Evolutionary conservation across 140 eudicot genomes (phyloP).

Genomic region (Stevia rebaudiana): DNA sequence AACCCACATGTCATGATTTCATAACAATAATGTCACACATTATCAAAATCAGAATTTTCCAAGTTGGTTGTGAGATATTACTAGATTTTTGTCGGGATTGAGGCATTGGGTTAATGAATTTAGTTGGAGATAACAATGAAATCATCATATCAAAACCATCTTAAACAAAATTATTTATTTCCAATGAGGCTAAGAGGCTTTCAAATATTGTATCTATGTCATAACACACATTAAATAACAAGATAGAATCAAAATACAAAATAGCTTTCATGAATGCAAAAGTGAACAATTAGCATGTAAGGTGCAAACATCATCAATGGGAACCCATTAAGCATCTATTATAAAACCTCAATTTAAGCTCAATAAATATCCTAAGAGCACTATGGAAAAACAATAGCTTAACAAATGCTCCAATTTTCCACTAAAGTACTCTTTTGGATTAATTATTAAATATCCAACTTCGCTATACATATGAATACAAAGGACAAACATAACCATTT

Average conservation of each 20-base stretch:
- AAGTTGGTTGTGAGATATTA: neutral
- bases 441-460: neutral
- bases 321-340: no score
- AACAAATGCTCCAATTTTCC: neutral
- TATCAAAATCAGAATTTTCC: neutral
- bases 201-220: conserved; percentile 9
- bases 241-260: neutral
- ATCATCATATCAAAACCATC: neutral
- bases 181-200: neutral
- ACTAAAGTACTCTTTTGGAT: conserved; percentile 3
- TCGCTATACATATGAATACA: neutral
- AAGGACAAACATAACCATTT: neutral
- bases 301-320: no score
- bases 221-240: neutral
- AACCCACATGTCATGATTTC: neutral
- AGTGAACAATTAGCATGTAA: neutral
- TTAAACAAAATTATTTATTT: neutral
- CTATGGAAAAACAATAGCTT: conserved; percentile 2
- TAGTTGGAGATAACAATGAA: neutral
- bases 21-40: neutral
- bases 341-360: no score
- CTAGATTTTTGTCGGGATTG: neutral
- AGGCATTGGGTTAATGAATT: neutral
- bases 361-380: no score
- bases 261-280: neutral